Percentiles rank a stretch among this genome's conserved stretches.
phyloP scores from a whole-genome alignment of 805 yeast genomes.

The Sugiyamaella valdiviana region DNA sequence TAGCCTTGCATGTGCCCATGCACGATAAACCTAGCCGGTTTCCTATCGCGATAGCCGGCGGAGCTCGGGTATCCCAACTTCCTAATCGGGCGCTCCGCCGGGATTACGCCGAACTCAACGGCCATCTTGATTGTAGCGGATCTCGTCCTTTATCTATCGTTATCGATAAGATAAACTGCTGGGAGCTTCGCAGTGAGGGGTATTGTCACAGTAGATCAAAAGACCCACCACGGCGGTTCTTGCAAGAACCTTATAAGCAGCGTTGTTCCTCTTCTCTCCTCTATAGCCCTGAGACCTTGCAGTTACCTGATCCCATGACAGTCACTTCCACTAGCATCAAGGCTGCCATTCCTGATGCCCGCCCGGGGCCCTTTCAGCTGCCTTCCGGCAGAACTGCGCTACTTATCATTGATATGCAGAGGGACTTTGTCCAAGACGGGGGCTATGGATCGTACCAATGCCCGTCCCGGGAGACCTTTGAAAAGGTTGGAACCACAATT shows the following conservation, averaged over 20 bases:
- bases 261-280: too few species aligned
- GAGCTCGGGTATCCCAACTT: neutral
- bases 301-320: neutral
- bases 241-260: too few species aligned
- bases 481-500: conserved; percentile 23
- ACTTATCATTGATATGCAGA: conserved; percentile 32
- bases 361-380: conserved; percentile 23
- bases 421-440: conserved; percentile 29
- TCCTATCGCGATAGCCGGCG: neutral
- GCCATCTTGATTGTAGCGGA: neutral
- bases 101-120: too few species aligned
- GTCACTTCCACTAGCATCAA: neutral
- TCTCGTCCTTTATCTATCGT: too few species aligned
- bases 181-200: too few species aligned
- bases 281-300: too few species aligned
- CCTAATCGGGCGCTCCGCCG: neutral
- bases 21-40: neutral
- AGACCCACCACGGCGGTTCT: too few species aligned
- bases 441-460: conserved; percentile 30
- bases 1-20: neutral
- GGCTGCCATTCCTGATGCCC: conserved; percentile 10
- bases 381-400: conserved; percentile 26
- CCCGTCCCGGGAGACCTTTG: conserved; percentile 27
- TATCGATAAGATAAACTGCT: too few species aligned
- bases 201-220: too few species aligned